A percentile compares a stretch with the other conserved stretches of the same genome.
Conservation (phyloP, 352 stramenopile genomes). For the Discostella stelligera region DNA sequence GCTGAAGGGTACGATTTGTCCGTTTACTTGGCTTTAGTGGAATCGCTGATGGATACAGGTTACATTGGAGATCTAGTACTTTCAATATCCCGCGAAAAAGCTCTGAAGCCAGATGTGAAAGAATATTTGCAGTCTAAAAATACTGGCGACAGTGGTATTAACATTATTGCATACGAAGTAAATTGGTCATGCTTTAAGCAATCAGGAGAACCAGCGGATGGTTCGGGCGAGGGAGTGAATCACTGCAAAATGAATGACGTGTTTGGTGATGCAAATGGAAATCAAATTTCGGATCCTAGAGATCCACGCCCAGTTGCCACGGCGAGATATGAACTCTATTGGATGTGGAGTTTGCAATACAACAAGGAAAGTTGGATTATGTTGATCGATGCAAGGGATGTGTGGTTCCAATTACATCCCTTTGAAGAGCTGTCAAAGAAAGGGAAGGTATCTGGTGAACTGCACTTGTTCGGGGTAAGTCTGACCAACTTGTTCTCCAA, state of each 20-base stretch:
- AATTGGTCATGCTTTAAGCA: slow-evolving; percentile 39
- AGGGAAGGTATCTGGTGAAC: slow-evolving; percentile 21
- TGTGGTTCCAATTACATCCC: slow-evolving; percentile 64
- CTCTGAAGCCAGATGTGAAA: slow-evolving; percentile 40
- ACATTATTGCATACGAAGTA: slow-evolving; percentile 46
- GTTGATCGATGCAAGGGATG: slow-evolving; percentile 65
- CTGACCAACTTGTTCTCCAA: background rate
- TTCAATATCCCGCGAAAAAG: slow-evolving; percentile 47
- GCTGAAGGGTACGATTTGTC: slow-evolving; percentile 60
- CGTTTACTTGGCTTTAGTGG: slow-evolving; percentile 60
- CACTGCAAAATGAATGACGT: slow-evolving; percentile 58
- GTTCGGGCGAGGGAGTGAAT: slow-evolving; percentile 49
- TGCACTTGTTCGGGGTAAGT: slow-evolving; percentile 40
- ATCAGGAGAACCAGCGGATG: slow-evolving; percentile 28
- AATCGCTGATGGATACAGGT: slow-evolving; percentile 59
- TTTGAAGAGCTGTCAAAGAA: slow-evolving; percentile 49
- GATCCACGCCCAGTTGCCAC: slow-evolving; percentile 57
- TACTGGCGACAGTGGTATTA: slow-evolving; percentile 17
- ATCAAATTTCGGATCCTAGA: slow-evolving; percentile 47
- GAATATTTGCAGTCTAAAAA: slow-evolving; percentile 35
- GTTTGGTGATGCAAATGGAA: slow-evolving; percentile 35
- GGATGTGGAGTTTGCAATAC: slow-evolving; percentile 63
- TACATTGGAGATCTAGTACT: slow-evolving; percentile 70
- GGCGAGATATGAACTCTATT: slow-evolving; percentile 70
- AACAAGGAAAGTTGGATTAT: slow-evolving; percentile 53